Base-by-base conservation (phyloP, 116 monocot genomes). In the Papilionanthe hybrid region DNA sequence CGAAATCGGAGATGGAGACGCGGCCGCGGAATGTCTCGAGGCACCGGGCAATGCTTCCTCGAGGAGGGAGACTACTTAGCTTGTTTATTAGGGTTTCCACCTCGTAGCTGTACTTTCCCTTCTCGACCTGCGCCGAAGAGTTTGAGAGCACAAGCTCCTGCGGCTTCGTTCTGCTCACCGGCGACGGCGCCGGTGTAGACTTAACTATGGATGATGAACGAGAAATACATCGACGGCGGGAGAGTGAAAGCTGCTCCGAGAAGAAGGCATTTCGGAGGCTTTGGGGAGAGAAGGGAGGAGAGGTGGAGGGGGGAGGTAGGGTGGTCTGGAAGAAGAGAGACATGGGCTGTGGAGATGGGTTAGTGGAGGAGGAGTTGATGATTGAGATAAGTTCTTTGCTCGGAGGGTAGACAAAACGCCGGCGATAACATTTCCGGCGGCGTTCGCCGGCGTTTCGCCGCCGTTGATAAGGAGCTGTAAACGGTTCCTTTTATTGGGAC, bases 21-120 rank as follows among this genome's bases (percentile, higher is more conserved):
- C 91, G 88, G 78, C 84, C 77, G 69, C 86, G 86, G 86, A 89
- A 92, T 50, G 94, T 75, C 72, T 98, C 97, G 48, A 98, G 92
- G 81, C 92, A 94, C 71, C 94, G 86, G 42, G 92, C 92, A 80
- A 97, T 94, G 89, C 89, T 91, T 43, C 97, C 97, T 55, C 97
- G 89, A 7, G 97, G 97, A 1, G 97, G 97, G 43, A 97, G 94
- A 82, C 88, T 88, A 78, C 92, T 92, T 30, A 97, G 90, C 84
- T 89, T 90, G 81, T 97, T 82, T 85, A 97, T 97, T 7, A 97
- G 81, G 55, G 94, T 89, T 43, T 91, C 83, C 50, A 97, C 97
- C 32, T 94, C 89, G 89, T 94, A 97, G 80, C 87, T 86, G 81
- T 92, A 92, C 79, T 84, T 91, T 0, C 92, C 94, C 81, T 92